phyloP scores from a whole-genome alignment of 345 rosid genomes.

The Boechera stricta region DNA sequence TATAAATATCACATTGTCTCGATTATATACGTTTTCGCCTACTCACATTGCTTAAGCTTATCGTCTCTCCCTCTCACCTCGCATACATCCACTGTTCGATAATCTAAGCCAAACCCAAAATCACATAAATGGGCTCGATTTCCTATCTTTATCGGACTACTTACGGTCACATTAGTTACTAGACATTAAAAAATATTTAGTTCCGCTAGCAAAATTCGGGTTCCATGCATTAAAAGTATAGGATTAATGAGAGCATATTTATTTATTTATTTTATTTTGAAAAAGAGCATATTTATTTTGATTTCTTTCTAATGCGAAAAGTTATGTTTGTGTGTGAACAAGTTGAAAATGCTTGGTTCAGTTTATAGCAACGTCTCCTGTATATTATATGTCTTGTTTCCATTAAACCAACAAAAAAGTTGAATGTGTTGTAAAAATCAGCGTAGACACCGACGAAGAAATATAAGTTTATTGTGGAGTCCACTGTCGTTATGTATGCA shows the following conservation, averaged over 20 bases:
- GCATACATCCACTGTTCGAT: no score
- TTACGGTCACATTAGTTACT: neutral
- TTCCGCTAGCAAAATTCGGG: neutral
- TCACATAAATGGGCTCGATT: neutral
- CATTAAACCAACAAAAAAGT: neutral
- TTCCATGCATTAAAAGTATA: neutral
- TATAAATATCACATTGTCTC: neutral
- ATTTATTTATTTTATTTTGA: neutral
- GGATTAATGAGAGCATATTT: neutral
- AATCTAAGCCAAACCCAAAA: no score
- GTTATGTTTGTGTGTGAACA: conserved; percentile 16
- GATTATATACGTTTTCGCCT: conserved; percentile 11
- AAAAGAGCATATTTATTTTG: conserved; percentile 9
- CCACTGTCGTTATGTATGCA: no score
- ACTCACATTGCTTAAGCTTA: neutral
- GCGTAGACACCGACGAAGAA: no score
- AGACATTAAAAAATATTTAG: neutral
- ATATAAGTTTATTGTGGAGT: no score
- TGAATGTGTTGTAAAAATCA: neutral
- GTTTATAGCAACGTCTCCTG: conserved; percentile 27
- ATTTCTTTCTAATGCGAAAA: conserved; percentile 1
- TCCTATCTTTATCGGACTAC: neutral
- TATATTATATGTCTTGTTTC: conserved; percentile 15
- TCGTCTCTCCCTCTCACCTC: no score
- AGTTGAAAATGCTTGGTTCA: conserved; percentile 33